Evolutionary conservation across 306 rosid species (phyloP).

Genomic region (Spatholobus suberectus): DNA sequence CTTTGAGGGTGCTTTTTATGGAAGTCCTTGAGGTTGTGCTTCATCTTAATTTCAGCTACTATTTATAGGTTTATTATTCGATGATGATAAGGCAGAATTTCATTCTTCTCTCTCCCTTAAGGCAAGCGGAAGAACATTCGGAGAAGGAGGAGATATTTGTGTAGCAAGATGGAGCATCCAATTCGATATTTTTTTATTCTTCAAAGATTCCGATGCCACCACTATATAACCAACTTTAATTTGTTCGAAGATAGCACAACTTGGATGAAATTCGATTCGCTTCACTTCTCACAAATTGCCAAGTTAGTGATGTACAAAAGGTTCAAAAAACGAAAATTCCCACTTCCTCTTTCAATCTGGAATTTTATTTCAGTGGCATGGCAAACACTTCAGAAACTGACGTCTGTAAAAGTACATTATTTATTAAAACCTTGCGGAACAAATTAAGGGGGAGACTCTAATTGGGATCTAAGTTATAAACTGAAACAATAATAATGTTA

Average conservation of each 20-base stretch:
- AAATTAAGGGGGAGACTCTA: neutral
- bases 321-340: neutral
- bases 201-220: conserved; percentile 37
- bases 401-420: neutral
- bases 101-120: conserved; percentile 33
- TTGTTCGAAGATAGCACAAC: neutral
- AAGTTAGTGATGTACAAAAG: neutral
- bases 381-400: too few species aligned
- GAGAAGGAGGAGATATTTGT: conserved; percentile 28
- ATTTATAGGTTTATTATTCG: conserved; percentile 30
- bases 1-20: too few species aligned
- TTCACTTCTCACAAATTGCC: neutral
- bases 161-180: neutral
- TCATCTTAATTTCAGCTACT: neutral
- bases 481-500: neutral
- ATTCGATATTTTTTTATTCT: neutral
- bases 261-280: conserved; percentile 28
- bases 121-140: neutral
- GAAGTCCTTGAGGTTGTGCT: too few species aligned
- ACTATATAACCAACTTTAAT: neutral
- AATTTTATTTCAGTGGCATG: conserved; percentile 8
- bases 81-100: conserved; percentile 34
- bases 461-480: neutral
- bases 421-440: too few species aligned
- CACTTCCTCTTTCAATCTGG: neutral